These are phyloP conservation scores for Trichosporon faecale DNA, from an alignment of 1,284 basidiomycete species.

Conservation along the genomic window DNA sequence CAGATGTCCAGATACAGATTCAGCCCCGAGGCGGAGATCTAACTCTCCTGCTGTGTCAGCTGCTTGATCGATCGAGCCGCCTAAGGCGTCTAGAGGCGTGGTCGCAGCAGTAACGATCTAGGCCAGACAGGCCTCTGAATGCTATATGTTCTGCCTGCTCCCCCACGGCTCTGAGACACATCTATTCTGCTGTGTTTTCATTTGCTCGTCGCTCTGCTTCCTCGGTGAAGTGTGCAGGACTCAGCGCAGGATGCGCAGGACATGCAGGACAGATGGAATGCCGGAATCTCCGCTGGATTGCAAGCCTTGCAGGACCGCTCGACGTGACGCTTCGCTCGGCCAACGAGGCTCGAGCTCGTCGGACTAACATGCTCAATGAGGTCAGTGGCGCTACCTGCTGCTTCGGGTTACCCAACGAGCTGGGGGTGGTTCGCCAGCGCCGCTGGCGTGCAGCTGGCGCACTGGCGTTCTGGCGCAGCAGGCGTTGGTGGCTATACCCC, in stretches of 20 bases:
- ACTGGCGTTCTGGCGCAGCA: neutral
- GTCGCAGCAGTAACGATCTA: too few relatives aligned
- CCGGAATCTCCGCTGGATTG: too few relatives aligned
- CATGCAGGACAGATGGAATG: too few relatives aligned
- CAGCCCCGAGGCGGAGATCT: too few relatives aligned
- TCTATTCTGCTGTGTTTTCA: neutral
- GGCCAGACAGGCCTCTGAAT: too few relatives aligned
- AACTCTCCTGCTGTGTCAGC: too few relatives aligned
- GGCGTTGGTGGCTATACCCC: too few relatives aligned
- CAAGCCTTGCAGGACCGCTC: neutral
- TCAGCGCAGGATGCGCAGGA: too few relatives aligned
- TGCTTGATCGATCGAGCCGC: too few relatives aligned
- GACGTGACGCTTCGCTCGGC: neutral
- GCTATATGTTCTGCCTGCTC: neutral
- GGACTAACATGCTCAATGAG: neutral
- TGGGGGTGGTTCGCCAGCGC: neutral
- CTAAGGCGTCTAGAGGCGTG: too few relatives aligned
- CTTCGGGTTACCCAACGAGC: too few relatives aligned
- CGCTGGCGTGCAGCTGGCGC: neutral
- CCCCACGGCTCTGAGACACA: neutral
- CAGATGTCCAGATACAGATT: too few relatives aligned
- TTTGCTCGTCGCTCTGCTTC: neutral
- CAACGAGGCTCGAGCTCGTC: neutral
- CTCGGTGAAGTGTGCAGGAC: neutral
- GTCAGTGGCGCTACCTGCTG: neutral